Conservation (phyloP, 1,284 basidiomycete genomes). For the Limonomyces culmigenus region DNA sequence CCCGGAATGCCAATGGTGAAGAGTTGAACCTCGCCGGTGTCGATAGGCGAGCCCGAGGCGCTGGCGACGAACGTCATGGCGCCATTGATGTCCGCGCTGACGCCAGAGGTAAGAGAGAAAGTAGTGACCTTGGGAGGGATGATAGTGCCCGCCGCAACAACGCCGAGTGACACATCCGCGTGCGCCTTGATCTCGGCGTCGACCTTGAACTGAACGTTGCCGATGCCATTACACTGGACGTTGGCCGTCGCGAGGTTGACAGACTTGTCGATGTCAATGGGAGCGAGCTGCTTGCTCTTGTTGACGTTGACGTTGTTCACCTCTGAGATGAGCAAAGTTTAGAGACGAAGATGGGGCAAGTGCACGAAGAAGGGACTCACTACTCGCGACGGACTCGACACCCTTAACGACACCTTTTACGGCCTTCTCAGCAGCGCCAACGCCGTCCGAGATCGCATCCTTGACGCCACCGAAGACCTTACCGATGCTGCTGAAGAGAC, state of each 20-base stretch:
- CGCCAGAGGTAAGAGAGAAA: conserved; percentile 9
- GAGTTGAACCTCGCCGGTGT: conserved; percentile 17
- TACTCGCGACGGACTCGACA: conserved; percentile 1
- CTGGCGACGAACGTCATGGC: conserved; percentile 17
- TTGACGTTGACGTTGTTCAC: no score
- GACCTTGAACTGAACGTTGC: conserved; percentile 15
- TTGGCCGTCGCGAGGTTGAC: conserved; percentile 24
- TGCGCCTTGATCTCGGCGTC: conserved; percentile 21
- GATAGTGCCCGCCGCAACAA: conserved; percentile 23
- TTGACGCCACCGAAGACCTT: conserved; percentile 3
- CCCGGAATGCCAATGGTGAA: conserved; percentile 21
- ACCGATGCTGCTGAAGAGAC: background rate
- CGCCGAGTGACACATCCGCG: conserved; percentile 20
- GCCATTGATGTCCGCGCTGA: conserved; percentile 15
- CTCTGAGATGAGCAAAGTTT: no score
- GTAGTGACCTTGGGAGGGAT: conserved; percentile 21
- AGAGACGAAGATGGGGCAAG: no score
- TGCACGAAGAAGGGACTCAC: no score
- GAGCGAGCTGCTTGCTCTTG: conserved; percentile 14
- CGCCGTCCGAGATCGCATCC: conserved; percentile 6
- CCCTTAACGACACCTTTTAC: conserved; percentile 1
- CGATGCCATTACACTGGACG: conserved; percentile 20
- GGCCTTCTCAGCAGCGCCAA: conserved; percentile 5
- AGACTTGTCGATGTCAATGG: conserved; percentile 16
- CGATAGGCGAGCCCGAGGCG: conserved; percentile 14